Conservation (phyloP, 2,329 filamentous ascomycete species). For the Xylariaceae sp. region DNA sequence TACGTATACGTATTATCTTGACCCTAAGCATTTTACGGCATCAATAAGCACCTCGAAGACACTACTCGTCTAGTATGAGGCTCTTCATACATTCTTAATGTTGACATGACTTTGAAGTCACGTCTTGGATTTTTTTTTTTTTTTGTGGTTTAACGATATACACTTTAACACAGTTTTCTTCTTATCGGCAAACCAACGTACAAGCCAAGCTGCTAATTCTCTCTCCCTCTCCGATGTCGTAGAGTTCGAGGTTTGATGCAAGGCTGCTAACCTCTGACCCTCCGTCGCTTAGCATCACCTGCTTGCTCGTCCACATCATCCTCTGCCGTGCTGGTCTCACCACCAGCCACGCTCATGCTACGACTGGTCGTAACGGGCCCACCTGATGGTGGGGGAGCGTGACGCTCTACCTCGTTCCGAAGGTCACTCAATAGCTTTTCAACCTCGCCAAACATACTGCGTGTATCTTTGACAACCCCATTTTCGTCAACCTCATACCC, state of each 20-base stretch:
- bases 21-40: too few species aligned
- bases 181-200: not conserved
- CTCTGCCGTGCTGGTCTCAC: slow-evolving; percentile 50
- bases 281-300: slow-evolving; percentile 43
- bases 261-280: slow-evolving; percentile 33
- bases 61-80: too few species aligned
- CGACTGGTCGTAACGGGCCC: slow-evolving; percentile 31
- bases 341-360: slow-evolving; percentile 39
- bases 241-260: not conserved
- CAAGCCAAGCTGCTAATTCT: slow-evolving; percentile 2
- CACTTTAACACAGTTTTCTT: too few species aligned
- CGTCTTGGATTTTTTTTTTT: too few species aligned
- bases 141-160: too few species aligned
- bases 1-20: too few species aligned
- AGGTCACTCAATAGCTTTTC: slow-evolving; percentile 77
- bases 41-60: too few species aligned
- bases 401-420: slow-evolving; percentile 66
- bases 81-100: too few species aligned
- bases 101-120: too few species aligned
- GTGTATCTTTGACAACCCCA: slow-evolving; percentile 82
- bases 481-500: slow-evolving; percentile 77
- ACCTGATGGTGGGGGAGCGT: slow-evolving; percentile 41
- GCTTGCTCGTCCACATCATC: slow-evolving; percentile 51
- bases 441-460: slow-evolving; percentile 87
- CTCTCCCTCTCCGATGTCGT: not conserved